phyloP scores from a whole-genome alignment of 805 yeast species.

The Torulaspora gathmanii region DNA sequence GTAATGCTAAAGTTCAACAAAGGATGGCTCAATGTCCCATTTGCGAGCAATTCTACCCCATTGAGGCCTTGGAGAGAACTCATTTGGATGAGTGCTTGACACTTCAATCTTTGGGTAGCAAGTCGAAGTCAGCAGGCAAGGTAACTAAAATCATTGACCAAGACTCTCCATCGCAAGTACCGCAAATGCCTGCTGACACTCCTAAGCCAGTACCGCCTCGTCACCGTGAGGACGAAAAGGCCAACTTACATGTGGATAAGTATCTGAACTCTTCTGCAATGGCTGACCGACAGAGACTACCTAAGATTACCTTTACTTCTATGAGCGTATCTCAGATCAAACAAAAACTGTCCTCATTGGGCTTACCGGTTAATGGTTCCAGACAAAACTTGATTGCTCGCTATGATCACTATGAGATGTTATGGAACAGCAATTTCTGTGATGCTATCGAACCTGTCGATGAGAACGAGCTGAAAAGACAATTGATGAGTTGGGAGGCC shows the following conservation, averaged over 20 bases:
- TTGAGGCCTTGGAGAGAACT: slow-evolving; percentile 48
- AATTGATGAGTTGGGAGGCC: slow-evolving; percentile 64
- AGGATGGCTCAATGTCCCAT: slow-evolving; percentile 59
- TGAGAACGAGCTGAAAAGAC: slow-evolving; percentile 50
- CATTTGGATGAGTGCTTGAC: slow-evolving; percentile 62
- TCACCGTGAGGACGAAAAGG: neutral
- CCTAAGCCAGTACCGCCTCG: neutral
- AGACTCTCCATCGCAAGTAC: neutral
- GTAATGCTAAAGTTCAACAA: slow-evolving; percentile 10
- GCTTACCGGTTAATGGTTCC: slow-evolving; percentile 59
- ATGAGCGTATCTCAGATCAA: slow-evolving; percentile 56
- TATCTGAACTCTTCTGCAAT: slow-evolving; percentile 14
- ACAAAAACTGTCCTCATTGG: slow-evolving; percentile 50
- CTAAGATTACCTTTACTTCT: slow-evolving; percentile 61
- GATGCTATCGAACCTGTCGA: slow-evolving; percentile 65
- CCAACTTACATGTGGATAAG: slow-evolving; percentile 18
- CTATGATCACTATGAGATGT: slow-evolving; percentile 67
- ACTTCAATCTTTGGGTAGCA: slow-evolving; percentile 17
- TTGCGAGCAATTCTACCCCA: slow-evolving; percentile 52
- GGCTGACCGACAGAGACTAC: slow-evolving; percentile 40
- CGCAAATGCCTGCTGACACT: neutral
- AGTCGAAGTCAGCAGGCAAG: neutral
- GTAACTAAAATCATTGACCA: neutral
- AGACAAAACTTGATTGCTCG: slow-evolving; percentile 61
- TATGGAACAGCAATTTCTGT: slow-evolving; percentile 71